Evolutionary conservation across 2,329 filamentous ascomycete species (phyloP).

Genomic region (Aspergillus costaricaensis): DNA sequence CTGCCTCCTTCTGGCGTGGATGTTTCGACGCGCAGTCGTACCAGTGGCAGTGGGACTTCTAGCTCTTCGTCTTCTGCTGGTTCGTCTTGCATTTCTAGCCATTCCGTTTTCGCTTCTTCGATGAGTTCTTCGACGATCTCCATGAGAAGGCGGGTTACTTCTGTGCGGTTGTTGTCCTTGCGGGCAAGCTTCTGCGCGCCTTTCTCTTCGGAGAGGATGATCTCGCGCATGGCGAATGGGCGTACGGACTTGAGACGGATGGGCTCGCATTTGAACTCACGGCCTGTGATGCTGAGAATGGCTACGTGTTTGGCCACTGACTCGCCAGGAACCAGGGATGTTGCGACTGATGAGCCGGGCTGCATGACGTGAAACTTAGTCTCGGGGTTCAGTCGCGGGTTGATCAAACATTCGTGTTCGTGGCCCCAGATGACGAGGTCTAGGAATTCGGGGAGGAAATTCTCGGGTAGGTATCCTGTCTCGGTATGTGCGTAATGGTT

Average conservation of each 20-base stretch:
- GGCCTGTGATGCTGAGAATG: slow-evolving; percentile 79
- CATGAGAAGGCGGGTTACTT: slow-evolving; percentile 76
- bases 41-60: slow-evolving; percentile 74
- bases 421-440: slow-evolving; percentile 96
- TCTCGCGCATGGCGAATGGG: slow-evolving; percentile 84
- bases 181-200: slow-evolving; percentile 76
- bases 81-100: slow-evolving; percentile 74
- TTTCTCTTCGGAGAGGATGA: slow-evolving; percentile 73
- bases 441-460: slow-evolving; percentile 86
- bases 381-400: slow-evolving; percentile 79
- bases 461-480: slow-evolving; percentile 92
- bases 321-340: slow-evolving; percentile 86
- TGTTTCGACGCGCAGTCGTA: slow-evolving; percentile 89
- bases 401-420: slow-evolving; percentile 92
- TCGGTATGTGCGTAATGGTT: slow-evolving; percentile 92
- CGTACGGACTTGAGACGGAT: slow-evolving; percentile 84
- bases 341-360: slow-evolving; percentile 92
- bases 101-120: slow-evolving; percentile 76
- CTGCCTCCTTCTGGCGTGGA: slow-evolving; percentile 79
- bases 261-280: slow-evolving; percentile 75
- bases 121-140: slow-evolving; percentile 83
- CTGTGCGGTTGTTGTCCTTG: slow-evolving; percentile 77
- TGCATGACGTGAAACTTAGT: slow-evolving; percentile 96
- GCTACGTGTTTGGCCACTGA: slow-evolving; percentile 89
- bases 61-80: slow-evolving; percentile 58